Percentiles rank a stretch among this genome's conserved stretches.
These are phyloP conservation scores for Apiotrichum domesticum DNA, from an alignment of 1,284 basidiomycete species.

Conservation along the genomic window DNA sequence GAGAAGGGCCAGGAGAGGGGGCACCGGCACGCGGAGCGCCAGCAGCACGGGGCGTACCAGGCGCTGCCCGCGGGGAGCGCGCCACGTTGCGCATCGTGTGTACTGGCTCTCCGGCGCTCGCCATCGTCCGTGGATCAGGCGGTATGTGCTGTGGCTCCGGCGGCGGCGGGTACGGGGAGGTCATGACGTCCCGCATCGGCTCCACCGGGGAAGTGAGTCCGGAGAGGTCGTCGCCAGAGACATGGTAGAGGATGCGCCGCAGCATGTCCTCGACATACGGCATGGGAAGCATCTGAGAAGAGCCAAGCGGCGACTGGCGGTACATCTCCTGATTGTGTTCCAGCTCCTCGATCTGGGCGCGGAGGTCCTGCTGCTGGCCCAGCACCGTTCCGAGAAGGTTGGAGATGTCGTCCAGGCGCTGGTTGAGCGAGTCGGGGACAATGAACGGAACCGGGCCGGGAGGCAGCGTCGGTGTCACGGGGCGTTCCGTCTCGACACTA, in stretches of 20 bases:
- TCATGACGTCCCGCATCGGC: background rate
- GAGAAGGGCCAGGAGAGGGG: too few relatives aligned
- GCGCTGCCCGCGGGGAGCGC: background rate
- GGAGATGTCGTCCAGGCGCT: conserved; percentile 35
- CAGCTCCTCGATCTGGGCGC: conserved; percentile 21
- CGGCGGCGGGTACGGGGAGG: background rate
- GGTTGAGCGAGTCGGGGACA: conserved; percentile 23
- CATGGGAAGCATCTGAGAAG: conserved; percentile 9
- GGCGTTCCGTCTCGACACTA: conserved; percentile 31
- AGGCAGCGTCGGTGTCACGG: conserved; percentile 30
- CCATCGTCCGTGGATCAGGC: too few relatives aligned
- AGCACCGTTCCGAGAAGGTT: conserved; percentile 34
- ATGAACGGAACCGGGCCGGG: conserved; percentile 13
- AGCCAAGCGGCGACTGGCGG: conserved; percentile 7
- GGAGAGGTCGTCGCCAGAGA: background rate
- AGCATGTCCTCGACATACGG: conserved; percentile 39
- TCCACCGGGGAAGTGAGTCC: background rate
- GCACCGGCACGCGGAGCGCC: too few relatives aligned
- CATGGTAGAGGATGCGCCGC: conserved; percentile 22
- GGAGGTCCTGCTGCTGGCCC: conserved; percentile 32
- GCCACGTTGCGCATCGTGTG: too few relatives aligned
- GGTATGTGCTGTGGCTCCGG: background rate
- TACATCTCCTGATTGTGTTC: conserved; percentile 4
- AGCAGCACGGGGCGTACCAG: background rate
- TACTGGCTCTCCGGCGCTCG: too few relatives aligned